Evolutionary conservation across 371 early-diverging fungal genomes (phyloP), one percentile per base, ranked within the genome.

Genomic region (Rozella allomycis): DNA sequence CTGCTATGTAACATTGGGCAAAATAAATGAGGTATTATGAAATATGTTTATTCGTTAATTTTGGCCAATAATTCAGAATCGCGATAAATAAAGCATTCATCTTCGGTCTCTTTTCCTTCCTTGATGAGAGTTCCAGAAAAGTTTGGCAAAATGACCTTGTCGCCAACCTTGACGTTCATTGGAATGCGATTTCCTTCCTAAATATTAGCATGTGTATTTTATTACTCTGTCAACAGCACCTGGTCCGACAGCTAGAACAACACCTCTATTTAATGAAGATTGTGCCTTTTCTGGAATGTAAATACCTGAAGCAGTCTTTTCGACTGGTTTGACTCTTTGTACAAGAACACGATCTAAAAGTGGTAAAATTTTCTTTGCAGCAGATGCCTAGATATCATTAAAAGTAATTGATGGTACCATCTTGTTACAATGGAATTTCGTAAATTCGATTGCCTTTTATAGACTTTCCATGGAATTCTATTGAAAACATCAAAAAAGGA

Each of bases 221-320:
- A 30, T 19, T 33, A 55, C 62, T 56, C 78, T 73, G 56, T 70
- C 68, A 26, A 77, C 47, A 37, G 66, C 58, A 35, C 96, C 96
- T 43, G 83, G 85, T 25, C 96, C 96, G 23, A 78, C 81, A 22
- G 90, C 82, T 49, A 93, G 54, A 34, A 96, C 86, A 35, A 74
- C 37, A 34, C 80, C 96, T 55, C 85, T 82, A 64, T 90, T 85
- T 37, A 83, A 53, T 25, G 75, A 47, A 63, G 90, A 91, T 51
- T 87, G 84, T n/a, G 91, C 78, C 67, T 88, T 88, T 53, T 93
- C 87, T 31, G 96, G 96, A 31, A 96, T 83, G 52, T 65, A 77
- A 46, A 96, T 69, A 50, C 96, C 96, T n/a, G 79, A 54, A 21
- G 83, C 76, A 25, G 94, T 93, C 64, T 85, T 68, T 83, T 84